Base-by-base conservation (phyloP, 352 stramenopile genomes). In the Pythium sukuiense region DNA sequence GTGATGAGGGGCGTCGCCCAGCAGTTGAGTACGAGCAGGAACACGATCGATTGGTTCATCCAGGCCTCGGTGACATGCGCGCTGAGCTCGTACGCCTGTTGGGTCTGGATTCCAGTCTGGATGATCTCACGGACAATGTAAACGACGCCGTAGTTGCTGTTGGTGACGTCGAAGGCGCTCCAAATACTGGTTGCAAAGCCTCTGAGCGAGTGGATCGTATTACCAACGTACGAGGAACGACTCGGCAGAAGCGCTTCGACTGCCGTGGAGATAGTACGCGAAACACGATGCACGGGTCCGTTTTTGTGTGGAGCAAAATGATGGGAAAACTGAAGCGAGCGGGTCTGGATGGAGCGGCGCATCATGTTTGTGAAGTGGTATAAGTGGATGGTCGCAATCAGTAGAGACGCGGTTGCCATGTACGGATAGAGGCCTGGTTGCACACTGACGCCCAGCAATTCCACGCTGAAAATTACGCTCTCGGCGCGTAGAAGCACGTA, bases 31-130 rank as follows among this genome's bases (percentile, higher is more conserved):
- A 74, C 67, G 16, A 77, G 62, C 18, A 72, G 39, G 6, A 52
- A 35, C 9, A 68, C 65, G 20, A 73, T 54, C 20, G 59, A 35
- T 4, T 39, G 56, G 45, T 73, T 76, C 65, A 76, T 76, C 65
- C 65, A 73, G 33, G 20, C 29, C 4, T 58, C 30, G 11, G 60
- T 55, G 24, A 73, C 61, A 14, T 71, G 48, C 9, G 56, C 45
- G 5, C 70, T 76, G 9, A 73, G 46, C 3, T 59, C 41, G 18
- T 76, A 76, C 24, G 72, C 72, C 48, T 79, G 69, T n/a, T 67
- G 43, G 6, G 72, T 67, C 46, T 79, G 72, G 5, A 79, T 43
- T 11, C 14, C 55, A 6, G 58, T 68, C 56, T 76, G 68, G 7
- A 79, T 33, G 20, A 72, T 14, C 52, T 79, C 72, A 4, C 65